These are phyloP conservation scores for Fusarium cyanostomum DNA, from an alignment of 2,329 filamentous ascomycete species.

Conservation along the genomic window DNA sequence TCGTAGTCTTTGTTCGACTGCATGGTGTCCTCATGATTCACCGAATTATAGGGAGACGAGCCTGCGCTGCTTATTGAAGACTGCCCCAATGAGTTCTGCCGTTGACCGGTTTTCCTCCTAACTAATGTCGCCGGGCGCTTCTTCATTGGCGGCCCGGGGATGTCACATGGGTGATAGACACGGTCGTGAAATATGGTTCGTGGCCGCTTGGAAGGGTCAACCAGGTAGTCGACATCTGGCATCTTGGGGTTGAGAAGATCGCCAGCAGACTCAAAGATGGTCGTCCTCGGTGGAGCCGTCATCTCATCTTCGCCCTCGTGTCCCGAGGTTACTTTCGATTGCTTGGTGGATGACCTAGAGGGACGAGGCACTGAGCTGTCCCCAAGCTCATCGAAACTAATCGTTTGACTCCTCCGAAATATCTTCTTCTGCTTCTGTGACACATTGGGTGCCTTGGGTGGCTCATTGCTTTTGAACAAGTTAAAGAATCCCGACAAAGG, in stretches of 20 bases:
- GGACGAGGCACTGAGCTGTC: conserved; percentile 7
- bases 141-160: conserved; percentile 80
- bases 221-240: conserved; percentile 81
- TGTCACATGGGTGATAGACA: conserved; percentile 92
- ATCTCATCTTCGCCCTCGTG: conserved; percentile 60
- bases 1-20: conserved; percentile 62
- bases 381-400: conserved; percentile 48
- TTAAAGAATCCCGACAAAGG: conserved; percentile 74
- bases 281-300: conserved; percentile 84
- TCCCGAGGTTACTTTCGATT: conserved; percentile 59
- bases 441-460: conserved; percentile 58
- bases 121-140: conserved; percentile 55
- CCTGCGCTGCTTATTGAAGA: conserved; percentile 41
- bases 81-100: conserved; percentile 37
- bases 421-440: conserved; percentile 73
- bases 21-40: conserved; percentile 55
- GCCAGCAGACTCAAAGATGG: conserved; percentile 93
- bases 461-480: conserved; percentile 73
- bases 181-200: conserved; percentile 97
- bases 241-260: conserved; percentile 92
- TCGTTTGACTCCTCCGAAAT: conserved; percentile 80
- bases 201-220: conserved; percentile 82
- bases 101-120: conserved; percentile 45
- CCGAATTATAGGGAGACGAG: conserved; percentile 48
- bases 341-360: conserved; percentile 19